Evolutionary conservation across 805 yeast species (phyloP), one percentile per base, ranked within the genome.

Genomic region (Lachancea sp.): DNA sequence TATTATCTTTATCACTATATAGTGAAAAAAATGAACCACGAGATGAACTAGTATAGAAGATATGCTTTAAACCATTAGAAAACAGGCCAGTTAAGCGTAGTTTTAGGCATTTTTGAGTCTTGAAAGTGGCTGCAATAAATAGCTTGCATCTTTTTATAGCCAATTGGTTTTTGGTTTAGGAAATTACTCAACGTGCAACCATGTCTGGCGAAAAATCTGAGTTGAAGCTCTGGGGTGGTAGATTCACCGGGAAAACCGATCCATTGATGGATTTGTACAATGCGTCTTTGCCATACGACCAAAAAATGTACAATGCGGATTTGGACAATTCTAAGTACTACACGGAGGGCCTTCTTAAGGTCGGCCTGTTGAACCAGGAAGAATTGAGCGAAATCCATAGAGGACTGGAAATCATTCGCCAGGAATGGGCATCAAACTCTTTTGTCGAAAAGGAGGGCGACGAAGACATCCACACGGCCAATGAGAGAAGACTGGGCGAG

Each of bases 381-480:
- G 99, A 93, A 68, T 71, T 91, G 50, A 45, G 59, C 1, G 85
- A 85, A 60, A 89, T 93, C 55, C 97, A 91, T 66, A 67, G 78
- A 38, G 99, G 99, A 2, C 72, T 93, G 47, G 80, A 72, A 38
- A 63, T 67, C 36, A 84, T 93, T 53, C 74, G 78, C 56, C 69
- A 69, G 42, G 99, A 93, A 67, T 93, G 99, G 99, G 75, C 71
- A n/a, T 77, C 82, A 11, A 95, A 95, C 32, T 50, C 49, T 16
- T 65, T 65, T 46, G 57, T 49, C 38, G 58, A 62, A 52, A 64
- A 61, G 40, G 55, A 63, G 18, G 59, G 56, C 42, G 99, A 93
- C 66, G 99, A 93, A 68, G 99, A 93, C 61, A 93, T 93, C 52
- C 99, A 93, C 66, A 93, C 99, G 36, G 99, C 99, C 36, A 93